Base-by-base conservation (phyloP, 768 basidiomycete genomes). In the Cyclocybe cylindracea region DNA sequence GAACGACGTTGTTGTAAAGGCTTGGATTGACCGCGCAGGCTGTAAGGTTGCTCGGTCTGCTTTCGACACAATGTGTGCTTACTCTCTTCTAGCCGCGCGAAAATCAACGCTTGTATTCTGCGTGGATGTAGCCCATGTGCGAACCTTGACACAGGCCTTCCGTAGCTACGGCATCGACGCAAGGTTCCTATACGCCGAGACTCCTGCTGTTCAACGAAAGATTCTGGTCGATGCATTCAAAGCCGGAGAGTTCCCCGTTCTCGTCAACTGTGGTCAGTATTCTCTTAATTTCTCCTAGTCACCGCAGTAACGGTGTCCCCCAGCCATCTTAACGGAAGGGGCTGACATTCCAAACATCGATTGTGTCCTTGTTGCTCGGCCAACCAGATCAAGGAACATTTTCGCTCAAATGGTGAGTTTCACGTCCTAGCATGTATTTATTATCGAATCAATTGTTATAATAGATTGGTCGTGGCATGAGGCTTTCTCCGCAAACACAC, bases 311-410 rank as follows among this genome's bases (percentile, higher is more conserved):
- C 13, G 7, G 11, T 45, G 4, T 29, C 8, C 37, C 36, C 0
- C 46, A 87, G 92, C 92, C 16, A 89, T 97, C 43, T 74, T 97
- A 56, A 96, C 94, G 1, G 94, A 97, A 73, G 94, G 94, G 3
- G 84, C 94, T 14, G 95, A 98, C 72, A 92, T 98, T 46, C 95
- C 95, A 2, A 91, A 91, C 53, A 89, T 97, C 48, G 95, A 98
- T 61, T 97, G 94, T 55, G 80, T 98, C 7, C 66, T 98, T 33
- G 73, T 98, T 14, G 93, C 90, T 11, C 78, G 92, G 14, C 95
- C 95, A 13, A 98, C 95, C 2, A 80, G 89, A 19, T 96, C 94
- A 10, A 78, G 84, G 33, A 98, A 96, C 64, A 68, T 96, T 9
- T 93, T 94, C 62, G 83, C 91, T 13, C 95, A 98, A 62, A 97